These are phyloP conservation scores for Fusarium brachygibbosum DNA, from an alignment of 2,329 filamentous ascomycete species.

Conservation along the genomic window DNA sequence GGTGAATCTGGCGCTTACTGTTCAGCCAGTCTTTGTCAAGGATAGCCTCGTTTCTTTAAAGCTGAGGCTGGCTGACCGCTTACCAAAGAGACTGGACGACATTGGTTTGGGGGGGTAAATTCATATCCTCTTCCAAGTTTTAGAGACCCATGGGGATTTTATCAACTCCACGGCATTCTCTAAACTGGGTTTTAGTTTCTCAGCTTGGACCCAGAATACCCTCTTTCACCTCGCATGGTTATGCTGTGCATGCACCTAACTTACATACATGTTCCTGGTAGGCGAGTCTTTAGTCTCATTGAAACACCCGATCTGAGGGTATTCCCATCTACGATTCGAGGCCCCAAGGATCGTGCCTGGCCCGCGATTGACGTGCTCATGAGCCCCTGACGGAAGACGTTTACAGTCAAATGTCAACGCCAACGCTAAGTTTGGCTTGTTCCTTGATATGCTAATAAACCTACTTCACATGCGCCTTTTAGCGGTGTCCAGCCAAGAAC, in stretches of 20 bases:
- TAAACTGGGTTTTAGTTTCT: slow-evolving; percentile 16
- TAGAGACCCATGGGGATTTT: not conserved
- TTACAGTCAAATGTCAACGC: slow-evolving; percentile 37
- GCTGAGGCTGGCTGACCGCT: slow-evolving; percentile 51
- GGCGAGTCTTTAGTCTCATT: slow-evolving; percentile 6
- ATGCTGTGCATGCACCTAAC: slow-evolving; percentile 14
- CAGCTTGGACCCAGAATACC: slow-evolving; percentile 5
- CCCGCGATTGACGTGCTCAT: slow-evolving; percentile 13
- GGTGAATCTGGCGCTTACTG: slow-evolving; percentile 32
- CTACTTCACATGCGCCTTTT: slow-evolving; percentile 4
- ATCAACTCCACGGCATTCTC: slow-evolving; percentile 21
- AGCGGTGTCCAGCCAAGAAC: slow-evolving; percentile 18
- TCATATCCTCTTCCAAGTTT: slow-evolving; percentile 35
- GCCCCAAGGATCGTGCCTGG: slow-evolving; percentile 15
- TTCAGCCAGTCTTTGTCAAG: slow-evolving; percentile 38
- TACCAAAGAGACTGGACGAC: slow-evolving; percentile 40
- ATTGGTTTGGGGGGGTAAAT: slow-evolving; percentile 32
- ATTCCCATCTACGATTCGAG: slow-evolving; percentile 12
- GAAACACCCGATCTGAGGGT: slow-evolving; percentile 11
- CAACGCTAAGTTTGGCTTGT: slow-evolving; percentile 24
- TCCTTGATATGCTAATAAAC: slow-evolving; percentile 11
- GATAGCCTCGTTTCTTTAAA: slow-evolving; percentile 48
- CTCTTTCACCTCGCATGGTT: slow-evolving; percentile 11
- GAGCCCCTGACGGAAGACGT: slow-evolving; percentile 34
- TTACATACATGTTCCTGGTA: slow-evolving; percentile 16